phyloP scores from a whole-genome alignment of 345 rosid genomes.

The Kernera saxatilis region DNA sequence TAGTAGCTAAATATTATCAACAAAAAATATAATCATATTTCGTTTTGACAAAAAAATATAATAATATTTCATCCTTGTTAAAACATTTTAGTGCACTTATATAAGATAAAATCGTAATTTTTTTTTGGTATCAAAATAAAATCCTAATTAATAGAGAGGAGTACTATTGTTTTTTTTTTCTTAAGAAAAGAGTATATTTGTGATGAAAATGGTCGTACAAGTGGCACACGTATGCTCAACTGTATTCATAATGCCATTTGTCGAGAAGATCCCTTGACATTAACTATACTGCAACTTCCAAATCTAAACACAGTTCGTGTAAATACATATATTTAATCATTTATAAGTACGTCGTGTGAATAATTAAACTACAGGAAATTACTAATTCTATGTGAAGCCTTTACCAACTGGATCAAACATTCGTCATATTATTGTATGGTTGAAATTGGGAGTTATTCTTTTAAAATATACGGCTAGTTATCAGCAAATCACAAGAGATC shows the following conservation, averaged over 20 bases:
- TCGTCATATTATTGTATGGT: neutral
- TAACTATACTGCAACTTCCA: neutral
- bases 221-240: slow-evolving; percentile 17
- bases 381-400: neutral
- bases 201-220: slow-evolving; percentile 2
- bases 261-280: slow-evolving; percentile 5
- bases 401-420: neutral
- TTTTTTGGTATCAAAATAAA: neutral
- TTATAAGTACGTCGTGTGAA: neutral
- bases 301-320: neutral
- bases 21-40: neutral
- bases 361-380: neutral
- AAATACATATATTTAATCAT: neutral
- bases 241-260: slow-evolving; percentile 17
- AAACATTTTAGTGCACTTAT: neutral
- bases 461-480: neutral
- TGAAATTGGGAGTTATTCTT: neutral
- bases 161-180: neutral
- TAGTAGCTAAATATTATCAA: neutral
- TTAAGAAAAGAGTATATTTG: neutral
- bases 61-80: neutral
- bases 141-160: neutral
- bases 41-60: neutral
- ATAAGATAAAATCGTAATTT: neutral
- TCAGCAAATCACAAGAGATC: neutral